Percentiles rank a stretch among this genome's conserved stretches.
Evolutionary conservation across 495 filamentous ascomycete species (phyloP).

Genomic region (Annulohypoxylon stygium): DNA sequence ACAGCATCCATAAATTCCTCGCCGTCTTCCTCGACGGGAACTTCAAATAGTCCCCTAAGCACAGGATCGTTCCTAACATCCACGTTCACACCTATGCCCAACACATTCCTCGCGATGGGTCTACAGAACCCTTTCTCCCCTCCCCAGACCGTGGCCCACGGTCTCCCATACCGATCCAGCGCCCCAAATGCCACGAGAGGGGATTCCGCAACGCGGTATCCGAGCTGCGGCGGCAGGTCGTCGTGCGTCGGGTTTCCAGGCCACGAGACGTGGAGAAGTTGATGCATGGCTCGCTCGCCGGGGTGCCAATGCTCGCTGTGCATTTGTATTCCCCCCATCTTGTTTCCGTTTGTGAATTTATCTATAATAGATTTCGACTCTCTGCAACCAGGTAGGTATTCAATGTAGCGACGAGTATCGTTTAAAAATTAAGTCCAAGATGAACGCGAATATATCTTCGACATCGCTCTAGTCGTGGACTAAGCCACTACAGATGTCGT

Average conservation of each 20-base stretch:
- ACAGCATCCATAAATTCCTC: neutral
- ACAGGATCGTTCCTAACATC: constrained; percentile 75
- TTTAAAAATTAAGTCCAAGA: neutral
- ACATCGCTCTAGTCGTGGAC: neutral
- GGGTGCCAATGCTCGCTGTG: constrained; percentile 51
- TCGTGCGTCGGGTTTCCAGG: constrained; percentile 72
- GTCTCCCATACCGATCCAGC: constrained; percentile 70
- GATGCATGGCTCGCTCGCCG: constrained; percentile 52
- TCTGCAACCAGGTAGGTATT: neutral
- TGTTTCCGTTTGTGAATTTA: neutral
- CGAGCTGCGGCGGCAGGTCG: constrained; percentile 66
- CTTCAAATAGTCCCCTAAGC: constrained; percentile 47
- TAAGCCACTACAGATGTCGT: neutral
- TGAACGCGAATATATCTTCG: neutral
- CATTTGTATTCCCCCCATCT: constrained; percentile 31
- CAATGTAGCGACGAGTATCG: neutral
- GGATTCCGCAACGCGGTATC: constrained; percentile 65
- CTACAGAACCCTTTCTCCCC: constrained; percentile 75
- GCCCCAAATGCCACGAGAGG: constrained; percentile 79
- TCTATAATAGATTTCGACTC: neutral
- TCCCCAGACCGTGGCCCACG: constrained; percentile 82
- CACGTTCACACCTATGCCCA: constrained; percentile 71
- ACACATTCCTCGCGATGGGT: constrained; percentile 66
- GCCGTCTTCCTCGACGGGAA: neutral
- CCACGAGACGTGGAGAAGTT: constrained; percentile 51